Evolutionary conservation across 1,284 basidiomycete genomes (phyloP).

Genomic region (Microbotryum violaceum): DNA sequence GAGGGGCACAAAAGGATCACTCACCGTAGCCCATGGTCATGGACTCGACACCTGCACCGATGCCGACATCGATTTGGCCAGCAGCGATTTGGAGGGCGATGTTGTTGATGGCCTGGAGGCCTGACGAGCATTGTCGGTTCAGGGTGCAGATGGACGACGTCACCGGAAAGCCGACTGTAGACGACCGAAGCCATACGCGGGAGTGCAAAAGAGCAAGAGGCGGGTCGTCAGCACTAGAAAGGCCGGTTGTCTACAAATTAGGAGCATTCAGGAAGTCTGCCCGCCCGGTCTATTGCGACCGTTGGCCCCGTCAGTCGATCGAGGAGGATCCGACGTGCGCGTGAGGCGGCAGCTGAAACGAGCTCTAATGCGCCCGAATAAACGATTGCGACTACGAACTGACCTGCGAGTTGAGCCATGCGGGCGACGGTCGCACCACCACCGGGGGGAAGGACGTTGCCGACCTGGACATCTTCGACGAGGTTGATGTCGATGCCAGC

Average conservation of each 20-base stretch:
- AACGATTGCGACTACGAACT: not conserved
- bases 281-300: not conserved
- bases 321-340: too few relatives aligned
- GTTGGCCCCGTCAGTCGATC: not conserved
- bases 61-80: constrained; percentile 44
- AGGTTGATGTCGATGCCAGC: constrained; percentile 62
- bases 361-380: not conserved
- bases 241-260: too few relatives aligned
- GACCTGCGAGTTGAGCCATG: constrained; percentile 73
- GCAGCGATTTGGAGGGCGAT: constrained; percentile 77
- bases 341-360: not conserved
- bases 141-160: constrained; percentile 74
- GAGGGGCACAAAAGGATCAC: too few relatives aligned
- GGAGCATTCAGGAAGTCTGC: not conserved
- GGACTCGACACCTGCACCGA: constrained; percentile 88
- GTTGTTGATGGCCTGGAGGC: constrained; percentile 77
- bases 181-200: constrained; percentile 54
- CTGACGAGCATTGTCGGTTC: constrained; percentile 92
- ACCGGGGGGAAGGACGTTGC: constrained; percentile 86
- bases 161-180: constrained; percentile 82
- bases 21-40: constrained; percentile 58
- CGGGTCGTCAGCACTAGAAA: not conserved
- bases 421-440: constrained; percentile 85
- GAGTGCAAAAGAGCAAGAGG: not conserved
- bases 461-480: constrained; percentile 83